These are phyloP conservation scores for Hericium rajendrae DNA, from an alignment of 768 basidiomycete genomes.

Conservation along the genomic window DNA sequence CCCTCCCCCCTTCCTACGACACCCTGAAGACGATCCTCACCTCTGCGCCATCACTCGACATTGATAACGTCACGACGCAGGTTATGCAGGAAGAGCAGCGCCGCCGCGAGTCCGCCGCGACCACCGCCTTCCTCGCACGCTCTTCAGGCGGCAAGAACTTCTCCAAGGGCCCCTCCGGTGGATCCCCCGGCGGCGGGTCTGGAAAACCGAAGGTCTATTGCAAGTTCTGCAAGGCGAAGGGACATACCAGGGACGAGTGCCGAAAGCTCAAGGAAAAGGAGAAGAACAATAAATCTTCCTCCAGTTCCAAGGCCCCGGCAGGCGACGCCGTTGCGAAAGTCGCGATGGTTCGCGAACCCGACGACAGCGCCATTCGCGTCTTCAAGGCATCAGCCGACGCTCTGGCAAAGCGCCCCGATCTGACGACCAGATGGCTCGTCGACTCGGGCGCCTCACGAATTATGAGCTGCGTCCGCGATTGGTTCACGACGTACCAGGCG, in stretches of 20 bases:
- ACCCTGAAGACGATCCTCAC: slow-evolving; percentile 18
- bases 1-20: slow-evolving; percentile 15
- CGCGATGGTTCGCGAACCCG: no score
- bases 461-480: slow-evolving; percentile 9
- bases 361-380: no score
- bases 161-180: not conserved
- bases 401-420: not conserved
- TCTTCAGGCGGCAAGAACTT: not conserved
- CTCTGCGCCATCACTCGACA: not conserved
- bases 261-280: not conserved
- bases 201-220: not conserved
- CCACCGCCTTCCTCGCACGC: not conserved
- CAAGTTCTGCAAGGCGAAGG: not conserved
- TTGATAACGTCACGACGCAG: slow-evolving; percentile 3
- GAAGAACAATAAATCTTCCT: not conserved
- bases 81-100: slow-evolving; percentile 13
- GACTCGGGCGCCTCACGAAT: slow-evolving; percentile 13
- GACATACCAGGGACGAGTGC: not conserved
- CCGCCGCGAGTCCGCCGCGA: not conserved
- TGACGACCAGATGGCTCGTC: slow-evolving; percentile 7
- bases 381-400: not conserved
- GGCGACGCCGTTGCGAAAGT: not conserved
- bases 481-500: not conserved
- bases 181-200: no score
- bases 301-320: not conserved